Base-by-base conservation (phyloP, 139 green algal genomes). In the Chlamydomonas sp. region DNA sequence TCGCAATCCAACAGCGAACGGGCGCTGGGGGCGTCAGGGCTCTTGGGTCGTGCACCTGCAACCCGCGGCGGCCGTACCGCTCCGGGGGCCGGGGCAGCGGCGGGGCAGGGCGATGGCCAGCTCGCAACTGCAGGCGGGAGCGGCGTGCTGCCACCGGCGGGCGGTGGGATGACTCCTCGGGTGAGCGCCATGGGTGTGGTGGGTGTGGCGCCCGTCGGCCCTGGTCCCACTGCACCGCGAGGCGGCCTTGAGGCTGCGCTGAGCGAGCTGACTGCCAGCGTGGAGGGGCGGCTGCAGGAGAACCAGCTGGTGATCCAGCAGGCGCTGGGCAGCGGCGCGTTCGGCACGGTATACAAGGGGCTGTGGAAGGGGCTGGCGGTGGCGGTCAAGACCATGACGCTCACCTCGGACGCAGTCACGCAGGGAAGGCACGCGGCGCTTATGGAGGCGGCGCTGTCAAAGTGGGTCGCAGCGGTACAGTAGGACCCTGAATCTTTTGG, bases 301-400 rank as follows among this genome's bases (percentile, higher is more conserved):
- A 80, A 84, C 80, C 87, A 90, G 75, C 66, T 90, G 58, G 66
- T 88, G n/a, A 88, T 90, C 5, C 80, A 88, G 75, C 57, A 85
- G 31, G 60, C 77, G n/a, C 67, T 90, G 58, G 87, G 87, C 59
- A 20, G 72, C 1, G 87, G 87, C 12, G 87, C 80, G 4, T 90
- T 88, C n/a, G 87, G 87, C 5, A 88, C 81, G 0, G 87, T 90
- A 66, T 90, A 90, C 75, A 90, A 90, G 79, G 87, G 79, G 1
- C 84, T 82, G 75, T 88, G 84, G 84, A 88, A 88, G 84, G 84
- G 84, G 3, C 76, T 88, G 57, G 63, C 69, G 63, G 84, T 88
- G 75, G 84, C 84, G 15, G 84, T 88, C 75, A 88, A 88, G 75
- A 83, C 75, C 57, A 88, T 88, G 84, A 88, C 84, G 71, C 74